Conservation (phyloP, 2,329 filamentous ascomycete genomes). For the Didymella keratinophila region DNA sequence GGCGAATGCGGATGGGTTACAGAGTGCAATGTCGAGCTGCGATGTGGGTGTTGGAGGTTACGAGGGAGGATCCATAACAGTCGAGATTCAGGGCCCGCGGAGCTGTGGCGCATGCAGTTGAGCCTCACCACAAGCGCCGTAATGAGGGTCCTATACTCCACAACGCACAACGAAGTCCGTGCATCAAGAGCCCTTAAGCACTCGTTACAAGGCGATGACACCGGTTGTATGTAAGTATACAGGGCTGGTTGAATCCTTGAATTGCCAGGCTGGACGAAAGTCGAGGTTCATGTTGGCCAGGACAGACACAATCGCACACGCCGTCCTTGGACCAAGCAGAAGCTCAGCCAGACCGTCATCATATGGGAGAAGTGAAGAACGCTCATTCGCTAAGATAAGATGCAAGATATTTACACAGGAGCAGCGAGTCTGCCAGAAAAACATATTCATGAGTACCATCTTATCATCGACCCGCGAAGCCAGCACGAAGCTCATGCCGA, state of each 20-base stretch:
- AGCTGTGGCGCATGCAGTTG: conserved; percentile 18
- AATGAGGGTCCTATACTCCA: conserved; percentile 3
- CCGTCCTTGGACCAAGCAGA: no score
- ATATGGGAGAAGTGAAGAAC: background rate
- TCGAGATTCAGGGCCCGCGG: conserved; percentile 15
- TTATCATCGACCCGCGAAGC: background rate
- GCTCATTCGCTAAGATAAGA: conserved; percentile 9
- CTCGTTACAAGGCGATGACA: background rate
- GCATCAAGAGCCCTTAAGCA: background rate
- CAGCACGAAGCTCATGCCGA: background rate
- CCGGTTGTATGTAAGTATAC: background rate
- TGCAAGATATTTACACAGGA: conserved; percentile 6
- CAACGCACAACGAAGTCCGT: background rate
- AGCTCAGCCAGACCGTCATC: background rate
- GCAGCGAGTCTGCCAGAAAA: conserved; percentile 6
- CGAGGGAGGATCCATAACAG: conserved; percentile 15
- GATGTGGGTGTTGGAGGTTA: conserved; percentile 13
- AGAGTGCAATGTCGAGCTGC: conserved; percentile 6
- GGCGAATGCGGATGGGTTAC: conserved; percentile 2
- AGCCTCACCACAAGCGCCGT: conserved; percentile 14
- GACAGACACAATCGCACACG: background rate
- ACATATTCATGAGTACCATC: conserved; percentile 1
- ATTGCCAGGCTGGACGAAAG: background rate
- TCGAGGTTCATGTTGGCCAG: background rate
- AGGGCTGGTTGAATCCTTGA: background rate